Percentiles rank a stretch among this genome's conserved stretches.
phyloP scores from a whole-genome alignment of 2,329 filamentous ascomycete genomes.

The Sphaceloma murrayae region DNA sequence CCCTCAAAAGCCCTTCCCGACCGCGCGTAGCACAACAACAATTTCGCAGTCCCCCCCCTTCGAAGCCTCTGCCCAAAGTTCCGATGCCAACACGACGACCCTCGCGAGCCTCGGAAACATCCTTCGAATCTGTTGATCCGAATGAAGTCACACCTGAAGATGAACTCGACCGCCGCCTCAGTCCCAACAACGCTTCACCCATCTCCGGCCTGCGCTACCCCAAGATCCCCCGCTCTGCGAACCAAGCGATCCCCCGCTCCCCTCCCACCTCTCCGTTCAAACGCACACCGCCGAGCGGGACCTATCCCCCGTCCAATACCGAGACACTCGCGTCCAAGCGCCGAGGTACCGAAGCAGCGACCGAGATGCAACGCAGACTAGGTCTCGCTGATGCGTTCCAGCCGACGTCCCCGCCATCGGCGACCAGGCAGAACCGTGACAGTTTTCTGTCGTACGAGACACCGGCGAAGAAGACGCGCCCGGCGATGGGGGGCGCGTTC shows the following conservation, averaged over 20 bases:
- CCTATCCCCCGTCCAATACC: neutral
- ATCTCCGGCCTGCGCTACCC: slow-evolving; percentile 39
- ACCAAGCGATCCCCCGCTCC: slow-evolving; percentile 36
- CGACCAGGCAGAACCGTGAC: slow-evolving; percentile 16
- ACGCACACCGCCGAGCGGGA: slow-evolving; percentile 10
- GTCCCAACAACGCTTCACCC: slow-evolving; percentile 36
- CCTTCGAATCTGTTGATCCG: slow-evolving; percentile 38
- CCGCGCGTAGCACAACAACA: slow-evolving; percentile 12
- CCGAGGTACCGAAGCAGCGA: slow-evolving; percentile 28
- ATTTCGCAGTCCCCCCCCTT: slow-evolving; percentile 16
- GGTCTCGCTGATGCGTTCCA: slow-evolving; percentile 17
- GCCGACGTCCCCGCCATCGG: slow-evolving; percentile 20
- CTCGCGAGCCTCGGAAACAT: slow-evolving; percentile 33
- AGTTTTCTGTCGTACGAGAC: slow-evolving; percentile 15
- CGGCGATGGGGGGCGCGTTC: too few relatives aligned
- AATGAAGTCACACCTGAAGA: slow-evolving; percentile 40
- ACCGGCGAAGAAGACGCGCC: slow-evolving; percentile 16
- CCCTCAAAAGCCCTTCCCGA: slow-evolving; percentile 20
- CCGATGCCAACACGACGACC: slow-evolving; percentile 15
- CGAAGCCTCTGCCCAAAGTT: slow-evolving; percentile 10
- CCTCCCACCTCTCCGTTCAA: slow-evolving; percentile 18
- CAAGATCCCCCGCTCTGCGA: slow-evolving; percentile 39
- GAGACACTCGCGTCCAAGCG: slow-evolving; percentile 31
- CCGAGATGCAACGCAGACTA: slow-evolving; percentile 31
- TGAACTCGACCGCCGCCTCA: slow-evolving; percentile 35